These are phyloP conservation scores for Cryptococcus sp. DNA, from an alignment of 1,284 basidiomycete genomes.

Conservation along the genomic window DNA sequence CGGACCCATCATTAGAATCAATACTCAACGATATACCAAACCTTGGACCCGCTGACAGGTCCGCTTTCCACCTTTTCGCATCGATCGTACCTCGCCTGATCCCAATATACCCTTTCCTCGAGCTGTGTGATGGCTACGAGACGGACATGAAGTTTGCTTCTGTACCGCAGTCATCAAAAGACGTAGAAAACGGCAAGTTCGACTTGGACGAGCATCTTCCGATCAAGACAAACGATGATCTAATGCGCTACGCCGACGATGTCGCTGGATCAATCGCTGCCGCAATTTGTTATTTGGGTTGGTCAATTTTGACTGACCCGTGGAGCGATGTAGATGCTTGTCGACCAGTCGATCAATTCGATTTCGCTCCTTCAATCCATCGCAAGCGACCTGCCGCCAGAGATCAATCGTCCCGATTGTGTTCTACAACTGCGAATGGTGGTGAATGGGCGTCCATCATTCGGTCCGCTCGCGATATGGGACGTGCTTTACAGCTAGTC, in stretches of 20 bases:
- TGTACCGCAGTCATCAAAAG: neutral
- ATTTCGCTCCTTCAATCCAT: conserved; percentile 15
- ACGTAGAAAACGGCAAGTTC: neutral
- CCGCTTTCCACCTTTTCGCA: conserved; percentile 51
- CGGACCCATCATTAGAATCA: conserved; percentile 12
- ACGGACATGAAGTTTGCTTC: conserved; percentile 48
- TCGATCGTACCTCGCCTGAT: conserved; percentile 43
- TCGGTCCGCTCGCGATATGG: conserved; percentile 48
- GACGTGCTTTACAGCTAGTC: conserved; percentile 53
- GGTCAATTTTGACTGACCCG: conserved; percentile 38
- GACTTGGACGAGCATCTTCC: conserved; percentile 32
- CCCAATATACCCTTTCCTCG: conserved; percentile 52
- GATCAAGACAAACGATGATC: conserved; percentile 49
- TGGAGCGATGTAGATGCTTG: neutral
- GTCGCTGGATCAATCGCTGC: conserved; percentile 55
- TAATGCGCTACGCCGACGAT: conserved; percentile 53
- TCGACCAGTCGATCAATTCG: conserved; percentile 21
- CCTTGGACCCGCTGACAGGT: conserved; percentile 19
- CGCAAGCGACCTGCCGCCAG: neutral
- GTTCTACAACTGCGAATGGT: too few species aligned
- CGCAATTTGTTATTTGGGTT: conserved; percentile 54
- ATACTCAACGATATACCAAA: conserved; percentile 28
- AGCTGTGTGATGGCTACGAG: conserved; percentile 52
- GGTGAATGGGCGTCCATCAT: conserved; percentile 3
- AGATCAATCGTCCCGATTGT: neutral